Evolutionary conservation across 208 protist genomes (phyloP).

Genomic region (Phytomonas sp.): DNA sequence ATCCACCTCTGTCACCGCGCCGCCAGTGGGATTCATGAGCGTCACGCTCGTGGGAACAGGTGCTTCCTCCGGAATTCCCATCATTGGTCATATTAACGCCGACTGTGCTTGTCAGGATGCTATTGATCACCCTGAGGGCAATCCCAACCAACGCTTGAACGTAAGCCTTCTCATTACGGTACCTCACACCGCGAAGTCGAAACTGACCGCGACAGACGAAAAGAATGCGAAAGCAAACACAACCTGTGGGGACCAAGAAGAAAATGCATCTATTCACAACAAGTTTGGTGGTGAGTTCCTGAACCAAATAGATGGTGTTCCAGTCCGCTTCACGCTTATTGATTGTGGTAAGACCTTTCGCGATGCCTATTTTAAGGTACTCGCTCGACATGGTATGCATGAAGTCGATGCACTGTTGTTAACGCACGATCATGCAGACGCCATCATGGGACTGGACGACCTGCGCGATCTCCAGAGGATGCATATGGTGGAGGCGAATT

Average conservation of each 20-base stretch:
- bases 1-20: constrained; percentile 9
- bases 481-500: constrained; percentile 40
- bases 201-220: neutral
- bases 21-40: constrained; percentile 24
- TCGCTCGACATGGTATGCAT: constrained; percentile 46
- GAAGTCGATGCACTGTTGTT: constrained; percentile 73
- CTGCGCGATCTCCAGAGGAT: constrained; percentile 83
- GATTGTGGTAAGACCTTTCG: constrained; percentile 90
- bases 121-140: constrained; percentile 27
- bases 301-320: constrained; percentile 27
- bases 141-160: constrained; percentile 75
- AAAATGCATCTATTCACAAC: constrained; percentile 10
- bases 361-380: constrained; percentile 79
- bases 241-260: neutral
- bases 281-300: constrained; percentile 15
- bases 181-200: constrained; percentile 12
- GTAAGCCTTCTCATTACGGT: constrained; percentile 73
- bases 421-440: constrained; percentile 85
- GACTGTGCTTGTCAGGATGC: constrained; percentile 72
- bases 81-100: constrained; percentile 69
- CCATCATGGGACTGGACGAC: constrained; percentile 78
- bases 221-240: neutral
- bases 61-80: constrained; percentile 74
- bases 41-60: constrained; percentile 71
- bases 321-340: constrained; percentile 58